phyloP scores from a whole-genome alignment of 2,329 filamentous ascomycete species.

The Cryphonectria naterciae region DNA sequence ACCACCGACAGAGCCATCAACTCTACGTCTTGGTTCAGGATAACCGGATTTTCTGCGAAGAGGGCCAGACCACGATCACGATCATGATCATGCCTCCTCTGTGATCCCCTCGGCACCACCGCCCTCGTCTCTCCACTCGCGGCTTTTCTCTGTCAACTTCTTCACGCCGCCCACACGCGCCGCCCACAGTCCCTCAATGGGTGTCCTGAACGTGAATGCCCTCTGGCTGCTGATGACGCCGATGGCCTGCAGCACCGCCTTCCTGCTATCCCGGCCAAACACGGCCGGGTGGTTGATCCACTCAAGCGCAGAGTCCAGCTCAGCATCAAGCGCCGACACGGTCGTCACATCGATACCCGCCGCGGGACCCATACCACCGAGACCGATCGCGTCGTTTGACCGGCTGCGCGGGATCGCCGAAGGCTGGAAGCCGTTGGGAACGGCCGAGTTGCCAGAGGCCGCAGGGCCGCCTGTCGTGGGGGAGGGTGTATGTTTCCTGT shows the following conservation, averaged over 20 bases:
- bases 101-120: slow-evolving; percentile 71
- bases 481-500: slow-evolving; percentile 60
- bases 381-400: slow-evolving; percentile 61
- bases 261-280: slow-evolving; percentile 90
- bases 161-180: slow-evolving; percentile 80
- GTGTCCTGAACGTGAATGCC: slow-evolving; percentile 89
- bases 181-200: slow-evolving; percentile 89
- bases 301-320: slow-evolving; percentile 87
- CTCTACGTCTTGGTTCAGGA: not conserved
- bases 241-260: slow-evolving; percentile 94
- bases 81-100: slow-evolving; percentile 57
- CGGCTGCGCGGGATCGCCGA: slow-evolving; percentile 54
- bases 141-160: slow-evolving; percentile 77
- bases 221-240: slow-evolving; percentile 95
- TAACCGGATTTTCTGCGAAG: not conserved
- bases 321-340: slow-evolving; percentile 85
- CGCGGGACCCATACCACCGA: slow-evolving; percentile 48
- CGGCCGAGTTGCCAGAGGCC: slow-evolving; percentile 27
- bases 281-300: slow-evolving; percentile 98
- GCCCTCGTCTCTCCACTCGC: slow-evolving; percentile 88
- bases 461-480: slow-evolving; percentile 49
- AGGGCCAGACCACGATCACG: not conserved
- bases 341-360: slow-evolving; percentile 82
- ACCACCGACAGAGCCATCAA: not conserved
- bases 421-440: slow-evolving; percentile 39